Conservation (phyloP, 495 filamentous ascomycete genomes). For the Chaetomium fimeti region DNA sequence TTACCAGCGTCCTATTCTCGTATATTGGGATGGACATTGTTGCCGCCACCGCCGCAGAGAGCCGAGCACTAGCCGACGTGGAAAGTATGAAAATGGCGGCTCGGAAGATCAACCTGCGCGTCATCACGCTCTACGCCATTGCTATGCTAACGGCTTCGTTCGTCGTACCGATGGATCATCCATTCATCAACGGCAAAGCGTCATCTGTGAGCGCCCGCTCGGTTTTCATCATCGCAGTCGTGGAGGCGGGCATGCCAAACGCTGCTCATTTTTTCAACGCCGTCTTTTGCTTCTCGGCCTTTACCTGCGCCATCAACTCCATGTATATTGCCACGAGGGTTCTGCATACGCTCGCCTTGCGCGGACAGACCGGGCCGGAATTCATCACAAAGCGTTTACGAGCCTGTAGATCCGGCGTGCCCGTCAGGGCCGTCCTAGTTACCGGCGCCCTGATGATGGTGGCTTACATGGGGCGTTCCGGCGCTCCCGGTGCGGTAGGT, state of each 20-base stretch:
- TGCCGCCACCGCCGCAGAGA: conserved; percentile 49
- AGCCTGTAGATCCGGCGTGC: conserved; percentile 48
- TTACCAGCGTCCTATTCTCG: conserved; percentile 45
- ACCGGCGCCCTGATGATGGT: conserved; percentile 48
- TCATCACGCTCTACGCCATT: conserved; percentile 47
- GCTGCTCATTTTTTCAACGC: conserved; percentile 50
- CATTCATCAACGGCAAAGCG: conserved; percentile 45
- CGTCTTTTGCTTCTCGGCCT: conserved; percentile 50
- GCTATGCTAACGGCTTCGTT: conserved; percentile 44
- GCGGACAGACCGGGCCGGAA: conserved; percentile 41
- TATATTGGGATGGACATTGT: conserved; percentile 54
- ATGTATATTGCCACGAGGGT: conserved; percentile 49
- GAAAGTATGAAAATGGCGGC: conserved; percentile 54
- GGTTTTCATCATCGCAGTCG: conserved; percentile 47
- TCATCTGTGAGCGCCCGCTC: conserved; percentile 43
- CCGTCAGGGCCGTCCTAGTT: conserved; percentile 48
- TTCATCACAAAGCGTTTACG: conserved; percentile 39
- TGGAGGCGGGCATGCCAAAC: conserved; percentile 43
- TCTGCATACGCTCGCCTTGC: conserved; percentile 48
- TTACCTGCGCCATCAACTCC: conserved; percentile 48
- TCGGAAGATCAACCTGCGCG: conserved; percentile 47
- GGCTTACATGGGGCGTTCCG: conserved; percentile 48
- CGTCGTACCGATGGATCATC: conserved; percentile 47
- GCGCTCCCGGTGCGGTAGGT: conserved; percentile 38
- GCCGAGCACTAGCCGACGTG: conserved; percentile 42